These are phyloP conservation scores for Sclerotinia sclerotiorum DNA, from an alignment of 2,329 filamentous ascomycete species.

Conservation along the genomic window DNA sequence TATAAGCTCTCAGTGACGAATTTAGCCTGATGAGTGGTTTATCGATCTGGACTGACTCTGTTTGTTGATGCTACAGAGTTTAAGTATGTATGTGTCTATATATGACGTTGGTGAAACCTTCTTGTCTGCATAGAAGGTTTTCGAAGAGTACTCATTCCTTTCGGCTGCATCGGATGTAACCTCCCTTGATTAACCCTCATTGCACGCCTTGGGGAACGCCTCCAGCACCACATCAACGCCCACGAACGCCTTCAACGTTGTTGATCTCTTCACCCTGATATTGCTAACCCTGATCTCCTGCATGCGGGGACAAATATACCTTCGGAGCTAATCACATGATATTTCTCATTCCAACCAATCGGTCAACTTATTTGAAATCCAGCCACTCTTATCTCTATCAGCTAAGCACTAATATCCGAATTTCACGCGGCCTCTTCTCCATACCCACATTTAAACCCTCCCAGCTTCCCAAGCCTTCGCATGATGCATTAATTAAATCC, in stretches of 20 bases:
- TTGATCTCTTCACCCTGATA: background rate
- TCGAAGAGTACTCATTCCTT: background rate
- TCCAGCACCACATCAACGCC: background rate
- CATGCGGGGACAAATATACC: background rate
- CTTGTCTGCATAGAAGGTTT: background rate
- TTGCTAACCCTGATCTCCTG: background rate
- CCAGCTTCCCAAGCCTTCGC: background rate
- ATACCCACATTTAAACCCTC: slow-evolving; percentile 4
- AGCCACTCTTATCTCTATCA: slow-evolving; percentile 14
- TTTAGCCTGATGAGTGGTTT: background rate
- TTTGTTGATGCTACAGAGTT: background rate
- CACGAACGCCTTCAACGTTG: background rate
- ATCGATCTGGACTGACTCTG: background rate
- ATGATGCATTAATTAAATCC: slow-evolving; percentile 7
- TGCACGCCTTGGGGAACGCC: slow-evolving; percentile 2
- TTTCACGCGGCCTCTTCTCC: slow-evolving; percentile 14
- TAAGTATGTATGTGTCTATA: background rate
- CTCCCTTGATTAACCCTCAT: background rate
- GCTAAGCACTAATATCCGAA: slow-evolving; percentile 14
- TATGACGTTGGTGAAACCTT: background rate
- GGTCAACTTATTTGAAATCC: background rate
- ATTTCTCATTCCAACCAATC: slow-evolving; percentile 4
- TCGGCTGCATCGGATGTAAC: slow-evolving; percentile 2
- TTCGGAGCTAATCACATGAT: slow-evolving; percentile 12
- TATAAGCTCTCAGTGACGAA: background rate